phyloP scores from a whole-genome alignment of 257 asterid genomes.

The Galeopsis tetrahit region DNA sequence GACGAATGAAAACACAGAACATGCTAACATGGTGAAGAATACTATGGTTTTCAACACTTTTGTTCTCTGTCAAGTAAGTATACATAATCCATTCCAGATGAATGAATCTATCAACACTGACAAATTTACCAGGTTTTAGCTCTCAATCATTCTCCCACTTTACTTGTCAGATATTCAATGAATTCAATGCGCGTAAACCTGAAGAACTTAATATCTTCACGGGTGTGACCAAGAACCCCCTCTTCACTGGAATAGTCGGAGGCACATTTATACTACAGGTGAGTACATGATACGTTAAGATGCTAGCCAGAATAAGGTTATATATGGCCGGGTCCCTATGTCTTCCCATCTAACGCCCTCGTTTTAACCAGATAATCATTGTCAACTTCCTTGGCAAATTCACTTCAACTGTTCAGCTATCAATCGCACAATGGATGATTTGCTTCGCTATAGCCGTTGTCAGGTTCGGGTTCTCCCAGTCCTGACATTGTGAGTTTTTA shows the following conservation, averaged over 20 bases:
- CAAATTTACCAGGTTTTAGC: constrained; percentile 6
- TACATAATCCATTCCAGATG: constrained; percentile 17
- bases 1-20: constrained; percentile 43
- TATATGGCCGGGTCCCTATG: not conserved
- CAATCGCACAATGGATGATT: constrained; percentile 63
- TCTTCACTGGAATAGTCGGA: constrained; percentile 85
- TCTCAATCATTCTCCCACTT: constrained; percentile 4
- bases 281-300: constrained; percentile 15
- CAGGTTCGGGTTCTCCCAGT: constrained; percentile 53
- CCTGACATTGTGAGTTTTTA: not conserved
- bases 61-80: constrained; percentile 93
- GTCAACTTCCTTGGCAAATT: constrained; percentile 83
- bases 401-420: constrained; percentile 58
- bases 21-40: constrained; percentile 75
- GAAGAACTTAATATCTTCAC: constrained; percentile 74
- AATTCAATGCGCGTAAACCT: constrained; percentile 89
- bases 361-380: constrained; percentile 61
- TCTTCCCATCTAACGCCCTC: not conserved
- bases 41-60: constrained; percentile 81
- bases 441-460: constrained; percentile 66
- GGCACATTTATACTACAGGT: constrained; percentile 79
- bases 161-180: constrained; percentile 70
- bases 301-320: not conserved
- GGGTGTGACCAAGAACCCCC: constrained; percentile 82
- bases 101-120: not conserved